Evolutionary conservation across 108 stramenopile species (phyloP), one percentile per base, ranked within the genome.

Genomic region (Cyclostephanos tholiformis): DNA sequence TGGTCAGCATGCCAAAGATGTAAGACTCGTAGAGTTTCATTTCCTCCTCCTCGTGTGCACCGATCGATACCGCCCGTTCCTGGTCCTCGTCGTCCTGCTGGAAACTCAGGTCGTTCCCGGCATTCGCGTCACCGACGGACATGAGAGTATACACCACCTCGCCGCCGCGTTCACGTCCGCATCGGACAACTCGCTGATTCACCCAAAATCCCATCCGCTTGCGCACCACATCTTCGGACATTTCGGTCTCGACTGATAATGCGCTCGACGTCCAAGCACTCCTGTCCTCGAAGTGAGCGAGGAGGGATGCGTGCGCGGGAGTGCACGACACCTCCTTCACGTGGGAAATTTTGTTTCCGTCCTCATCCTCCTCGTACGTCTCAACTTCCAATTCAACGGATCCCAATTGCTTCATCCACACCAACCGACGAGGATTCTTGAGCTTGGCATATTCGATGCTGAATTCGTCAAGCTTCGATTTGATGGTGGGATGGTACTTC

Each of bases 361-460:
- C 85, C 10, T 58, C 65, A 23, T 80, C 72, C 22, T 61, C 78
- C 68, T 93, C 95, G 41, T 88, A 69, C 6, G 95, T 93, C 59
- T 97, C 96, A 10, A 99, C 86, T 74, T 96, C 96, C 17, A 99
- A 70, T 57, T 97, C 72, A 6, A 98, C 98, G 17, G 79, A 84
- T 25, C 97, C 95, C 36, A 96, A 79, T 67, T 92, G 89, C 23
- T 92, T 79, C 74, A 91, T 75, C 96, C 95, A 97, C 10, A 93
- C 85, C 50, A 98, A 73, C 49, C 91, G 81, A 19, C 97, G 83
- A 10, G 98, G 98, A 70, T 97, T 97, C 79, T 99, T 98, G 30
- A 97, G 69, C 46, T 84, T 87, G n/a, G 77, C 89, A 64, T 88
- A 96, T 60, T 91, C 90, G 9, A 56, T 65, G 46, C 82, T 75